Base-by-base conservation (phyloP, 2,329 filamentous ascomycete genomes). In the Fulvia fulva region DNA sequence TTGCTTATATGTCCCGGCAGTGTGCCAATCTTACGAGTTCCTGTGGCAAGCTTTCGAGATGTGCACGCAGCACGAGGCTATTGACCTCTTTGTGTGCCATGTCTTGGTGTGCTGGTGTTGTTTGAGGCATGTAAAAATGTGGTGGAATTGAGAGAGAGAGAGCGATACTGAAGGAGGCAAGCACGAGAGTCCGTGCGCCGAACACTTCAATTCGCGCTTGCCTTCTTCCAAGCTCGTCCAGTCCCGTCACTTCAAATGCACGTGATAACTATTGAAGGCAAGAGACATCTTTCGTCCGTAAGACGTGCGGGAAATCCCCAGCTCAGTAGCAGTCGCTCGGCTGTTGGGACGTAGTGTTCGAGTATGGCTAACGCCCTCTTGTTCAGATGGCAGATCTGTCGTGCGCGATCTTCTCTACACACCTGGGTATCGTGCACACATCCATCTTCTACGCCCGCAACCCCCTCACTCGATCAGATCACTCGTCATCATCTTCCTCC, bases 401-500 rank as follows among this genome's bases (percentile, higher is more conserved):
- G 14, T 41, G 37, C 14, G 16, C 37, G 16, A 14, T n/a, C 37
- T 41, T 41, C 37, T 41, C 37, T 41, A 41, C 37, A 19, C 8
- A 2, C 37, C 37, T 41, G 37, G 37, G 37, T 41, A 41, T 41
- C 37, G 16, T 41, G 37, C 37, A 41, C 37, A 41, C 37, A 41
- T 41, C n/a, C 37, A 19, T 41, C 14, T n/a, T n/a, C 37, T 41
- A 41, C 37, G 37, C 37, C 37, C 37, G 19, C 12, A 41, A 41
- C 37, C 8, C 37, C 6, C 37, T 41, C 37, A n/a, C 37, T 5
- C 14, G 7, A 7, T n/a, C 37, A 41, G 16, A 41, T 41, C 37
- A 41, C 9, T 56, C 45, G 1, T 56, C 53, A 44, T 56, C 53
- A 11, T 56, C 53, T 12, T 56, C 53, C 2, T 56, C 53, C 2